Evolutionary conservation across 2,329 filamentous ascomycete species (phyloP), one percentile per base, ranked within the genome.

Genomic region (Lasiodiplodia theobromae): DNA sequence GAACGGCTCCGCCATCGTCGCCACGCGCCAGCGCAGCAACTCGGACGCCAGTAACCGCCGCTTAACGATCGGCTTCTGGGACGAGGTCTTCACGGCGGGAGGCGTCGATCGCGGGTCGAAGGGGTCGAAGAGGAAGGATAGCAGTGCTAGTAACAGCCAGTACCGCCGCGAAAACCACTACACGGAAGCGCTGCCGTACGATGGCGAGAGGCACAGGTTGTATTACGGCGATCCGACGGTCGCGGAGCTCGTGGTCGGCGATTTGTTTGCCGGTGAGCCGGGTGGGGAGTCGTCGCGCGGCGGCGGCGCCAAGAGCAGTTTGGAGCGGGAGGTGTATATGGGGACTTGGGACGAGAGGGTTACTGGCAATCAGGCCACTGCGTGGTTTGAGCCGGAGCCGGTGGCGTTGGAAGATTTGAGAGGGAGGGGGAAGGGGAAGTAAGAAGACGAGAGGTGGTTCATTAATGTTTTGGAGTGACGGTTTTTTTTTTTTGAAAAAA

Each of bases 371-470:
- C 65, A 67, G 53, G 65, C 65, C 7, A 21, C 52, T 25, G 65
- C 65, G 23, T 67, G 65, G 65, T 67, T 67, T n/a, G 65, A 67
- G 53, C 65, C 65, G 12, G 65, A 67, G 53, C 65, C 65, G 25
- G 53, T 67, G 52, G 37, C 38, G 21, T 49, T 67, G 53, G 53
- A 67, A 40, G 65, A 67, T 25, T 16, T 67, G 52, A 40, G 53
- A 4, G 31, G 23, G 14, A 58, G 38, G 16, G 44, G n/a, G 16
- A 38, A 28, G 31, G 38, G 65, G 51, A 51, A 34, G 7, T 34
- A 10, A 6, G 21, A 60, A 21, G 56, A 11, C 12, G 34, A 6
- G 56, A 44, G 14, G 40, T 38, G 25, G 31, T 34, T 34, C 31
- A 34, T 34, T 34, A 57, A 57, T 21, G 54, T 57, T 38, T 57